Conservation (phyloP, 495 filamentous ascomycete species). For the Hypomontagnella submonticulosa region DNA sequence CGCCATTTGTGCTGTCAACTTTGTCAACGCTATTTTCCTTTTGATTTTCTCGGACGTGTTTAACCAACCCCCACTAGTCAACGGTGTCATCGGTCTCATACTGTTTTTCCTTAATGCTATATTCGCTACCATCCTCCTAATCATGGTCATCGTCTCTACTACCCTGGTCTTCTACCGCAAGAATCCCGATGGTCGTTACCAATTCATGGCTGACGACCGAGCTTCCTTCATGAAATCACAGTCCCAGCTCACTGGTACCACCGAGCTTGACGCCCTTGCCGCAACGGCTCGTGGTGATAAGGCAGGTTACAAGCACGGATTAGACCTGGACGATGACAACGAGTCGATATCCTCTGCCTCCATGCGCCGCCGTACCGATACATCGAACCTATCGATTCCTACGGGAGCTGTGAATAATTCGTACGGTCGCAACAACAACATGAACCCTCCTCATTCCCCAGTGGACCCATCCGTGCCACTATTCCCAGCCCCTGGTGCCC, state of each 20-base stretch:
- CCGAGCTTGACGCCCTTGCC: slow-evolving; percentile 91
- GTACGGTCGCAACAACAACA: slow-evolving; percentile 28
- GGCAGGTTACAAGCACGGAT: slow-evolving; percentile 67
- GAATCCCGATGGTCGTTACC: slow-evolving; percentile 95
- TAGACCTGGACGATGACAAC: slow-evolving; percentile 82
- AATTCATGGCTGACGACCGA: slow-evolving; percentile 96
- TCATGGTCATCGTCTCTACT: slow-evolving; percentile 89
- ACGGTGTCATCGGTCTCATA: slow-evolving; percentile 92
- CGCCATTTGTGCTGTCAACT: slow-evolving; percentile 87
- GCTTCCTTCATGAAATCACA: slow-evolving; percentile 99
- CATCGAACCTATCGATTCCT: slow-evolving; percentile 51
- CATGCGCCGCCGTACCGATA: slow-evolving; percentile 51
- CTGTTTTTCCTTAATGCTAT: slow-evolving; percentile 93
- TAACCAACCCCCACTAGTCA: slow-evolving; percentile 84
- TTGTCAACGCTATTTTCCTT: slow-evolving; percentile 88
- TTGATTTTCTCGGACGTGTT: slow-evolving; percentile 85
- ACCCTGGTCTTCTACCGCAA: slow-evolving; percentile 86
- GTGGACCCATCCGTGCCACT: slow-evolving; percentile 47
- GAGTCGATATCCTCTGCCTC: slow-evolving; percentile 66
- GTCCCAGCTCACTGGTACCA: slow-evolving; percentile 77
- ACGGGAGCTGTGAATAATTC: slow-evolving; percentile 21
- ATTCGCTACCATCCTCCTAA: slow-evolving; percentile 84
- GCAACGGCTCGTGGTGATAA: slow-evolving; percentile 93
- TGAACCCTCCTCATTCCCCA: slow-evolving; percentile 38
- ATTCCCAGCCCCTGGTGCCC: slow-evolving; percentile 37